These are phyloP conservation scores for Ophiostoma montium DNA, from an alignment of 2,329 filamentous ascomycete genomes.

Conservation along the genomic window DNA sequence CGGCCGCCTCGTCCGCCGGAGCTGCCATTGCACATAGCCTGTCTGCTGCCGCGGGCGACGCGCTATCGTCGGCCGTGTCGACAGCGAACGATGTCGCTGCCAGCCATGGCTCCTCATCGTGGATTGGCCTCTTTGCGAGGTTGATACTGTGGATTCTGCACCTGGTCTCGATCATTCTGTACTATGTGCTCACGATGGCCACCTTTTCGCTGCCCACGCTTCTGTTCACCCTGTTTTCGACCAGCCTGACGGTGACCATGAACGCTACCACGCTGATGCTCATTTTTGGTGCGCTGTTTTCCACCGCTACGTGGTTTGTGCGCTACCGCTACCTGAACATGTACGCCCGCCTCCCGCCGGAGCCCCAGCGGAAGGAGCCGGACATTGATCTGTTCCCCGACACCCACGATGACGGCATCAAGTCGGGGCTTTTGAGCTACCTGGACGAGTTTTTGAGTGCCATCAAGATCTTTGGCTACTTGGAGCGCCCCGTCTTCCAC, in stretches of 20 bases:
- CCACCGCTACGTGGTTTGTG: constrained; percentile 85
- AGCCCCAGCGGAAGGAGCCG: constrained; percentile 90
- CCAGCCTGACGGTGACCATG: constrained; percentile 93
- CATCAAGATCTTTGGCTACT: constrained; percentile 96
- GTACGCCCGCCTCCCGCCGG: constrained; percentile 84
- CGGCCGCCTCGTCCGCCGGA: constrained; percentile 9
- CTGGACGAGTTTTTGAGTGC: constrained; percentile 95
- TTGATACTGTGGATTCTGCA: constrained; percentile 41
- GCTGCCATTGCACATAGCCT: constrained; percentile 17
- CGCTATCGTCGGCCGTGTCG: constrained; percentile 26
- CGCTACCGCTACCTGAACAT: constrained; percentile 93
- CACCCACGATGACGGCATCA: constrained; percentile 75
- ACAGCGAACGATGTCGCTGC: constrained; percentile 23
- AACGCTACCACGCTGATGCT: constrained; percentile 92
- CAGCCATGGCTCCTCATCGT: constrained; percentile 31
- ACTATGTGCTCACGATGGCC: constrained; percentile 70
- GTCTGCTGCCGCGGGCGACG: constrained; percentile 9
- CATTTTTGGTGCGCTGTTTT: constrained; percentile 61
- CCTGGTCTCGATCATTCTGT: constrained; percentile 44
- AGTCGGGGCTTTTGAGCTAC: constrained; percentile 88
- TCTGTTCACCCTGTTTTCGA: constrained; percentile 80
- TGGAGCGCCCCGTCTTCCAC: constrained; percentile 93
- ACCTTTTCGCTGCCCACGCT: constrained; percentile 83
- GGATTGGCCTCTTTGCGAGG: constrained; percentile 43
- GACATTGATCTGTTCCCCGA: constrained; percentile 93